A percentile compares a stretch with the other conserved stretches of the same genome.
phyloP scores from a whole-genome alignment of 139 green algal species.

The Tetraselmis striata region DNA sequence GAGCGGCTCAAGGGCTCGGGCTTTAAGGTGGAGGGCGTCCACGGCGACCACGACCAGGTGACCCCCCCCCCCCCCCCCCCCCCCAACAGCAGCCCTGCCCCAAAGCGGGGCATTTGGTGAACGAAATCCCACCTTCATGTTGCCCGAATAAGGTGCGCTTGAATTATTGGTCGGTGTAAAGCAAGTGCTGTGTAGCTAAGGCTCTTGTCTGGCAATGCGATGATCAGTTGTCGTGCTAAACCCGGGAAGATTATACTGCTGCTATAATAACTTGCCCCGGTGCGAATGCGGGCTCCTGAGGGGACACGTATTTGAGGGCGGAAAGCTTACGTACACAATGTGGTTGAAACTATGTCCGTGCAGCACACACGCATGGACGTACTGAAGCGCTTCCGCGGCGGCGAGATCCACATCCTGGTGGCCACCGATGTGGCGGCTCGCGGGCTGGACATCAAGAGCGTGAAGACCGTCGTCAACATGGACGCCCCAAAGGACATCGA shows the following conservation, averaged over 20 bases:
- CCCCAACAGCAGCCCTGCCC: too few species aligned
- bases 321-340: too few species aligned
- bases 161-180: too few species aligned
- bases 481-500: conserved; percentile 89
- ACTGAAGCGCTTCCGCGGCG: conserved; percentile 75
- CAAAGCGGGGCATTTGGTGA: neutral
- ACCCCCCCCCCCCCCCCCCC: too few species aligned
- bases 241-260: too few species aligned
- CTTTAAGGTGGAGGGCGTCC: conserved; percentile 65
- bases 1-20: conserved; percentile 31
- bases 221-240: neutral
- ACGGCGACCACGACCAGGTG: conserved; percentile 94
- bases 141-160: too few species aligned
- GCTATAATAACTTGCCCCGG: neutral
- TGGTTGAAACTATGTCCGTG: neutral
- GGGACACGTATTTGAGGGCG: too few species aligned
- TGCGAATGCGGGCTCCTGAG: too few species aligned
- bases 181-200: too few species aligned
- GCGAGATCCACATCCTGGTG: conserved; percentile 60
- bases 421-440: conserved; percentile 67
- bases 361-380: conserved; percentile 40
- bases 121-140: too few species aligned
- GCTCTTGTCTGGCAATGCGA: too few species aligned
- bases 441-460: conserved; percentile 59
- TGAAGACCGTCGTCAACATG: conserved; percentile 94